phyloP scores from a whole-genome alignment of 768 basidiomycete species.

The Solioccasus polychromus region DNA sequence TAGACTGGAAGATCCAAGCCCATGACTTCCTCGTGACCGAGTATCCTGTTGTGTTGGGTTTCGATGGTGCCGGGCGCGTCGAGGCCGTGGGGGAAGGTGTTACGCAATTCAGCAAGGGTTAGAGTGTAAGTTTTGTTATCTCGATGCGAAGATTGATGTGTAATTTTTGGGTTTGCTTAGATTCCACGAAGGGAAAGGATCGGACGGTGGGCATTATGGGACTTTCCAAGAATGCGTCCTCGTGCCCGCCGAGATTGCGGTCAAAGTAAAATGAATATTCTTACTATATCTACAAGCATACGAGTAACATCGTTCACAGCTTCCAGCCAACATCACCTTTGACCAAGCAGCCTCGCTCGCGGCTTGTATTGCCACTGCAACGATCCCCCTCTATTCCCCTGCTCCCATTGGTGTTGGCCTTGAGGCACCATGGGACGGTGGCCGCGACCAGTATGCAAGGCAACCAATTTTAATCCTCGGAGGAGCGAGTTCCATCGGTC shows the following conservation, averaged over 20 bases:
- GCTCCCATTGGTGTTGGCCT: slow-evolving; percentile 31
- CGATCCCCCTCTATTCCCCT: no score
- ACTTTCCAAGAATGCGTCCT: slow-evolving; percentile 1
- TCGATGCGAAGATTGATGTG: neutral
- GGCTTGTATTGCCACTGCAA: no score
- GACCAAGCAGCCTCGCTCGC: slow-evolving; percentile 35
- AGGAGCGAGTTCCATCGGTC: slow-evolving; percentile 34
- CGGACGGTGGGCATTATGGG: neutral
- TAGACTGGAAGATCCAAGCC: slow-evolving; percentile 27
- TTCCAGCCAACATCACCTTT: slow-evolving; percentile 29
- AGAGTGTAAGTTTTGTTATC: slow-evolving; percentile 21
- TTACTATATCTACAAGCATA: neutral
- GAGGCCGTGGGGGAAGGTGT: slow-evolving; percentile 35
- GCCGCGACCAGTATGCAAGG: slow-evolving; percentile 26
- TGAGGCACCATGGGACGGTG: slow-evolving; percentile 21
- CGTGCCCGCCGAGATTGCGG: neutral
- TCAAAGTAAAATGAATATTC: neutral
- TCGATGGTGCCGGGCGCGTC: slow-evolving; percentile 36
- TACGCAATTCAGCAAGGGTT: slow-evolving; percentile 28
- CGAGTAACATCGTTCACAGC: neutral
- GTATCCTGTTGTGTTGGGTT: slow-evolving; percentile 35
- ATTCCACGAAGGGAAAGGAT: slow-evolving; percentile 16
- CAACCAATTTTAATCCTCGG: slow-evolving; percentile 34
- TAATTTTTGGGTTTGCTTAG: slow-evolving; percentile 1
- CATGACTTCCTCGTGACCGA: slow-evolving; percentile 21